A percentile compares a stretch with the other conserved stretches of the same genome.
Conservation (phyloP, 768 basidiomycete species). For the Phlebiopsis gigantea region DNA sequence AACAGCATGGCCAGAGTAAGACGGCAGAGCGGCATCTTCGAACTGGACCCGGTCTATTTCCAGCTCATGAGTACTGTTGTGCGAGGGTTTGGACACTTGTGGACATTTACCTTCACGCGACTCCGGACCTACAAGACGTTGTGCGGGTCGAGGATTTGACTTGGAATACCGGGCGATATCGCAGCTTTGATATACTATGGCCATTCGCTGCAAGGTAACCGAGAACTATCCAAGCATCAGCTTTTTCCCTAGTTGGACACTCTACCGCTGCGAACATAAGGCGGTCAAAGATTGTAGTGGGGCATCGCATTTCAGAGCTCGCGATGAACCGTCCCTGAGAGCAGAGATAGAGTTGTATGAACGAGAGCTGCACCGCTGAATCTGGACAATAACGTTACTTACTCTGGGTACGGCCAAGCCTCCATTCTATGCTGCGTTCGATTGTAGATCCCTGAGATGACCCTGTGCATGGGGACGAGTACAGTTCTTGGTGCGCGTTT, state of each 20-base stretch:
- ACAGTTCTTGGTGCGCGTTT: background rate
- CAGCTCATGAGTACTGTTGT: background rate
- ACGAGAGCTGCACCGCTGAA: background rate
- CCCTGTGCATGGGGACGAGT: background rate
- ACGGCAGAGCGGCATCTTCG: background rate
- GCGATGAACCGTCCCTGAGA: background rate
- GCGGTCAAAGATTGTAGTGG: background rate
- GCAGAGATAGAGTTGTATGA: background rate
- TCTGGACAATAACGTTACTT: background rate
- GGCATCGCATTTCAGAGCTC: background rate
- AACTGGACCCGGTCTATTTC: background rate
- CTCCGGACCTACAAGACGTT: background rate
- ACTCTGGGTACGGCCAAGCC: background rate
- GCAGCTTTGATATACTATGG: background rate
- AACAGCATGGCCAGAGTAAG: background rate
- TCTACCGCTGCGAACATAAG: background rate
- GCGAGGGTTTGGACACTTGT: background rate
- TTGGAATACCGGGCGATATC: background rate
- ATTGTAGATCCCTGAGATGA: background rate
- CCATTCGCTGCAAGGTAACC: too few relatives aligned
- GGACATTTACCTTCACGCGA: background rate
- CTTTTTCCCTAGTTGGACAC: too few relatives aligned
- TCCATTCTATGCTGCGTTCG: background rate
- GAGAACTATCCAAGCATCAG: too few relatives aligned
- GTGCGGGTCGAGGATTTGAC: background rate